Conservation (phyloP, 1,284 basidiomycete species). For the Thelephora terrestris region DNA sequence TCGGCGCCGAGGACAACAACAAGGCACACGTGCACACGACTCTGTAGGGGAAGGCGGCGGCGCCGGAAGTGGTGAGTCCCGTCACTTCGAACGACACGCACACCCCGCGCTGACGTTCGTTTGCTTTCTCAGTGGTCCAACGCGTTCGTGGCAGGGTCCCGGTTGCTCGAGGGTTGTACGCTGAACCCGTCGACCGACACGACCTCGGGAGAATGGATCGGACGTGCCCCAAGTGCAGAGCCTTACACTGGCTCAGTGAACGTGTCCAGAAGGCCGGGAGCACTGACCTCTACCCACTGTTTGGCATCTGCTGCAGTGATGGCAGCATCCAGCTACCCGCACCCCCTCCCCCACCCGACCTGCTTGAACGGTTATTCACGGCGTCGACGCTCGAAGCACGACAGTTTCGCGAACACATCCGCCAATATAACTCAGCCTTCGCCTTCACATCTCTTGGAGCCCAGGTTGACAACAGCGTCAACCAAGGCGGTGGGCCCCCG, state of each 20-base stretch:
- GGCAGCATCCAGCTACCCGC: constrained; percentile 14
- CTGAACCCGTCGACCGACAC: constrained; percentile 4
- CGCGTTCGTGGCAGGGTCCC: not conserved
- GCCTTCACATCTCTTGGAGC: constrained; percentile 22
- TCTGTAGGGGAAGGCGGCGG: too few species aligned
- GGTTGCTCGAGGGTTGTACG: not conserved
- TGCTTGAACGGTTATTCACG: constrained; percentile 10
- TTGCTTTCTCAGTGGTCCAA: too few species aligned
- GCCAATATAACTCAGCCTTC: constrained; percentile 22
- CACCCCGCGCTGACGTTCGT: too few species aligned
- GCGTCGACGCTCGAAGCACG: constrained; percentile 7
- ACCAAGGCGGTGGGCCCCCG: constrained; percentile 14
- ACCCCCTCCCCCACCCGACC: constrained; percentile 10
- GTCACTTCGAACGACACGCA: too few species aligned
- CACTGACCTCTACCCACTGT: constrained; percentile 7
- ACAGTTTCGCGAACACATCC: constrained; percentile 20
- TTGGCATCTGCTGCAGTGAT: constrained; percentile 16
- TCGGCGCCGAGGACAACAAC: too few species aligned
- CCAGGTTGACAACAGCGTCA: constrained; percentile 9
- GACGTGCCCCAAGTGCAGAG: constrained; percentile 12
- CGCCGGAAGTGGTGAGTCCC: too few species aligned
- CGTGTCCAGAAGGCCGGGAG: constrained; percentile 1
- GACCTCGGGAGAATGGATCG: constrained; percentile 14
- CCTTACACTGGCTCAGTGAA: constrained; percentile 16
- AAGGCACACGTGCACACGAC: too few species aligned